These are phyloP conservation scores for Daldinia loculata DNA, from an alignment of 495 filamentous ascomycete species.

Conservation along the genomic window DNA sequence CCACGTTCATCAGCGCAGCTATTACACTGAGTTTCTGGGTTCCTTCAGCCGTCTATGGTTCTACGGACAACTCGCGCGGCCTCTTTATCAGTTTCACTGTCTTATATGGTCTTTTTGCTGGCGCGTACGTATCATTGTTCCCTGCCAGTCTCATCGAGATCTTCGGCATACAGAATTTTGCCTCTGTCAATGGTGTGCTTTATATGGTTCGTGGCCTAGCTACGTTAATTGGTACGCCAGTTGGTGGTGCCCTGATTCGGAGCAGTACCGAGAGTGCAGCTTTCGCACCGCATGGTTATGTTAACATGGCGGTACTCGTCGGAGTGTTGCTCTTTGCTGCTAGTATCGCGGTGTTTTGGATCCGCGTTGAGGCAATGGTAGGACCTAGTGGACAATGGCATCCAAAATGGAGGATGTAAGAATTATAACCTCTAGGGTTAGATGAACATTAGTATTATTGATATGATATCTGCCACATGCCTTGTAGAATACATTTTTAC, in stretches of 20 bases:
- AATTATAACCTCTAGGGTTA: neutral
- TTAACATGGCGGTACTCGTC: conserved; percentile 3
- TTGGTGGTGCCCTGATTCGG: conserved; percentile 7
- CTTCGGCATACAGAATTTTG: neutral
- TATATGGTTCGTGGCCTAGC: neutral
- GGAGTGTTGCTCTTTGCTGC: conserved; percentile 9
- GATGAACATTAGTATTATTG: neutral
- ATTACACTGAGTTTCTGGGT: neutral
- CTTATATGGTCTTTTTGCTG: neutral
- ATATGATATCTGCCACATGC: neutral
- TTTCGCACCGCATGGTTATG: conserved; percentile 7
- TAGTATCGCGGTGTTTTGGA: conserved; percentile 17
- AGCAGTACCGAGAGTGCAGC: neutral
- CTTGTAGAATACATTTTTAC: too few relatives aligned
- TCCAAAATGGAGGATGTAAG: conserved; percentile 12
- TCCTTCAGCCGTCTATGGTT: neutral
- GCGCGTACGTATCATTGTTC: neutral
- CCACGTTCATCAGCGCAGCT: neutral
- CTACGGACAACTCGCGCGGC: neutral
- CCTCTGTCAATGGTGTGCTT: neutral
- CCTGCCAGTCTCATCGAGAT: neutral
- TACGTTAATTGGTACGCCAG: neutral
- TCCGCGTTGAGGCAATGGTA: conserved; percentile 6
- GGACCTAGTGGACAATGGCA: conserved; percentile 1
- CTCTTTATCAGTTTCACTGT: neutral